Evolutionary conservation across 148 eudicot species (phyloP).

Genomic region (Dianthus caryophyllus): DNA sequence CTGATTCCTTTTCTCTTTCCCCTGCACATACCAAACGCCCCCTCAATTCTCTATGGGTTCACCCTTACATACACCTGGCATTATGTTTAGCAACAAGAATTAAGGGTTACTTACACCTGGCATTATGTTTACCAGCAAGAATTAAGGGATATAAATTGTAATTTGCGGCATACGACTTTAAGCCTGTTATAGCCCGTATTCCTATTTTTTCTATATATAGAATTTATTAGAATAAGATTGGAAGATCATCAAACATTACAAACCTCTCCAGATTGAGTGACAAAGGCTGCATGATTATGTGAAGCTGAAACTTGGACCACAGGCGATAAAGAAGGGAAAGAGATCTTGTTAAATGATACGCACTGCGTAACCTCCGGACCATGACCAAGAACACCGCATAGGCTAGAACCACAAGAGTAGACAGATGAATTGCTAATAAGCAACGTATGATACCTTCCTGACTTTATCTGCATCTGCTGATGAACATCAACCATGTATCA

Average conservation of each 20-base stretch:
- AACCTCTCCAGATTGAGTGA: constrained; percentile 83
- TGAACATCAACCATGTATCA: constrained; percentile 13
- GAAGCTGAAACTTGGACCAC: constrained; percentile 85
- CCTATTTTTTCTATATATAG: too few species aligned
- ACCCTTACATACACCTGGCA: too few species aligned
- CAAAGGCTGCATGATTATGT: constrained; percentile 94
- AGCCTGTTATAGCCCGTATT: too few species aligned
- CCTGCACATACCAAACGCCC: too few species aligned
- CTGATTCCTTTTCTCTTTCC: too few species aligned
- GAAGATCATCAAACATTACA: constrained; percentile 12
- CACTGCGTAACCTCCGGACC: constrained; percentile 87
- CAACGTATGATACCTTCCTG: constrained; percentile 88
- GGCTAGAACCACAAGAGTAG: constrained; percentile 89
- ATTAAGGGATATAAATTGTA: too few species aligned
- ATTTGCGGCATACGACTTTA: too few species aligned
- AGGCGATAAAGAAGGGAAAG: constrained; percentile 52
- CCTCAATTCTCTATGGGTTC: too few species aligned
- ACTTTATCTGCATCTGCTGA: constrained; percentile 88
- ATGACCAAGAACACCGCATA: constrained; percentile 98
- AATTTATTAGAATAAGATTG: too few species aligned
- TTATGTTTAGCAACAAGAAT: too few species aligned
- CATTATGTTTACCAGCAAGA: too few species aligned
- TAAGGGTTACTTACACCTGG: too few species aligned
- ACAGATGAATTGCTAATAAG: constrained; percentile 66
- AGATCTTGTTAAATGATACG: constrained; percentile 58